Evolutionary conservation across 2,329 filamentous ascomycete species (phyloP).

Genomic region (Botrytis sinoallii): DNA sequence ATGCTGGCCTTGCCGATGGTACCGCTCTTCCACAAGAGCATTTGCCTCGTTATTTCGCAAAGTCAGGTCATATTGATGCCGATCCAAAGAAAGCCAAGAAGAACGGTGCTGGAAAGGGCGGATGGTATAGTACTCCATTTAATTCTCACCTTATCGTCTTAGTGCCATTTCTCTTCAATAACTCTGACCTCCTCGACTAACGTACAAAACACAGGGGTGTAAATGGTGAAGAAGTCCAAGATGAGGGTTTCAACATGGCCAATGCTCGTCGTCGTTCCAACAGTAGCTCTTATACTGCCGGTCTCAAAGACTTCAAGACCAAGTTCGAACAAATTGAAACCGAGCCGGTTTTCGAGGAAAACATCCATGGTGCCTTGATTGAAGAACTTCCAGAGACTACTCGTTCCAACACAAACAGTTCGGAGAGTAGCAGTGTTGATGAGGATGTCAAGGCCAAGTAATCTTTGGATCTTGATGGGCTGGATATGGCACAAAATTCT

Average conservation of each 20-base stretch:
- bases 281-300: constrained; percentile 70
- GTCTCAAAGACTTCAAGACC: constrained; percentile 80
- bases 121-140: constrained; percentile 67
- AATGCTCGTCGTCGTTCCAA: constrained; percentile 92
- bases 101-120: constrained; percentile 86
- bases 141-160: not conserved
- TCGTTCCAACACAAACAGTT: constrained; percentile 37
- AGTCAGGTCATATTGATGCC: constrained; percentile 73
- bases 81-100: constrained; percentile 97
- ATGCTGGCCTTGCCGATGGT: constrained; percentile 74
- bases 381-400: constrained; percentile 30
- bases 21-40: constrained; percentile 63
- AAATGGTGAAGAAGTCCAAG: constrained; percentile 77
- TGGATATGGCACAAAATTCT: not conserved
- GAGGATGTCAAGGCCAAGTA: constrained; percentile 43
- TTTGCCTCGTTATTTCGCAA: constrained; percentile 90
- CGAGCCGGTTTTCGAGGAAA: constrained; percentile 91
- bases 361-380: constrained; percentile 62
- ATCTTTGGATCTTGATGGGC: constrained; percentile 21
- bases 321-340: constrained; percentile 91
- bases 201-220: constrained; percentile 62
- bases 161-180: constrained; percentile 10
- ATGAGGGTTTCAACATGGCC: constrained; percentile 77
- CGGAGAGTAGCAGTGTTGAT: constrained; percentile 36
- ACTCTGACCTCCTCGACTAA: constrained; percentile 18